A percentile compares a stretch with the other conserved stretches of the same genome.
Conservation (phyloP, 257 asterid genomes). For the Agastache rugosa region DNA sequence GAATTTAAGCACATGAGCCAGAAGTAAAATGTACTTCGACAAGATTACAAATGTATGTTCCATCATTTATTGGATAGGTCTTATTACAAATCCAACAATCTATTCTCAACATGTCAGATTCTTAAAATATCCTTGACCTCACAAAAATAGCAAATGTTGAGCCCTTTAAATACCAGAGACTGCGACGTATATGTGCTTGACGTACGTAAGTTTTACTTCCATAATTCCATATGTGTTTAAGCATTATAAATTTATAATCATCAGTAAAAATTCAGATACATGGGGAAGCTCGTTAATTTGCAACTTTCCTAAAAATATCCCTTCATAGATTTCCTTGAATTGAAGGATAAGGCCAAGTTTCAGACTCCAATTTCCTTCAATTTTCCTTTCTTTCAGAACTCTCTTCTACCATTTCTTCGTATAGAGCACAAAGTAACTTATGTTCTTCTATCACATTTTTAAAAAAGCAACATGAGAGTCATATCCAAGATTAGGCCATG, state of each 20-base stretch:
- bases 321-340: no score
- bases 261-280: not conserved
- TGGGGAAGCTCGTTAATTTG: not conserved
- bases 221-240: no score
- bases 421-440: not conserved
- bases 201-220: not conserved
- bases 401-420: not conserved
- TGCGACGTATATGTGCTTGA: not conserved
- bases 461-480: not conserved
- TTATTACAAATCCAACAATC: constrained; percentile 8
- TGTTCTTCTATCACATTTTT: not conserved
- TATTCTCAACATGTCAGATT: not conserved
- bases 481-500: not conserved
- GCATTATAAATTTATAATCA: not conserved
- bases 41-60: not conserved
- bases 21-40: not conserved
- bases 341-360: not conserved
- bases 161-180: not conserved
- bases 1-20: not conserved
- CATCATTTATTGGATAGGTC: constrained; percentile 8
- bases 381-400: not conserved
- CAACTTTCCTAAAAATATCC: not conserved
- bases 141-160: not conserved
- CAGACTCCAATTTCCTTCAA: not conserved
- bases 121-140: not conserved